Conservation (phyloP, 148 eudicot species). For the Heliamphora exappendiculata region DNA sequence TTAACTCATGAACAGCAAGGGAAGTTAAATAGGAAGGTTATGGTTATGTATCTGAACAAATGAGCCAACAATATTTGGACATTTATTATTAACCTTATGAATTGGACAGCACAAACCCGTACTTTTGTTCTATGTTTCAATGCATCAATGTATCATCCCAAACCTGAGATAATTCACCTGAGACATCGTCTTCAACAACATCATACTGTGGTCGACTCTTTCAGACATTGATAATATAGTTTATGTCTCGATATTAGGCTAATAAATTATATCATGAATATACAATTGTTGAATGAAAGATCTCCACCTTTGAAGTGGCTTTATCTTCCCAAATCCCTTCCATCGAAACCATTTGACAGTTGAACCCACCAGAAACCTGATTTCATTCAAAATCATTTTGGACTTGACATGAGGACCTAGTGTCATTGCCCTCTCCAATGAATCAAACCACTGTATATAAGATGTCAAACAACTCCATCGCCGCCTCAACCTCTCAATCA, state of each 20-base stretch:
- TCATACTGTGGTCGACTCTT: neutral
- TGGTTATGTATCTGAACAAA: neutral
- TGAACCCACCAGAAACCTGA: neutral
- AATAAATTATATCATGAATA: neutral
- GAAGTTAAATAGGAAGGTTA: neutral
- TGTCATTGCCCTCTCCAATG: neutral
- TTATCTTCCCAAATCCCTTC: neutral
- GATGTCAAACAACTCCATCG: neutral
- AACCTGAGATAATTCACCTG: conserved; percentile 7
- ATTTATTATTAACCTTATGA: neutral
- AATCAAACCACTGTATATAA: neutral
- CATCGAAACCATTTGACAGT: neutral
- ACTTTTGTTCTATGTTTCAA: neutral
- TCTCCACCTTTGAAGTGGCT: neutral
- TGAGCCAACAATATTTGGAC: neutral
- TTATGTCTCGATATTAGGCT: neutral
- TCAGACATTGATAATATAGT: neutral
- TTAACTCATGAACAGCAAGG: neutral
- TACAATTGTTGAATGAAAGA: neutral
- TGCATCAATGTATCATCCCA: neutral
- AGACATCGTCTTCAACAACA: neutral
- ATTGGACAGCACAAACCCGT: neutral
- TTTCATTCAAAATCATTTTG: neutral
- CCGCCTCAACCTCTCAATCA: conserved; percentile 7
- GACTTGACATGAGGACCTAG: neutral